Base-by-base conservation (phyloP, 202 grass and related monocot genomes). In the Bolboschoenoplectus hybrid region DNA sequence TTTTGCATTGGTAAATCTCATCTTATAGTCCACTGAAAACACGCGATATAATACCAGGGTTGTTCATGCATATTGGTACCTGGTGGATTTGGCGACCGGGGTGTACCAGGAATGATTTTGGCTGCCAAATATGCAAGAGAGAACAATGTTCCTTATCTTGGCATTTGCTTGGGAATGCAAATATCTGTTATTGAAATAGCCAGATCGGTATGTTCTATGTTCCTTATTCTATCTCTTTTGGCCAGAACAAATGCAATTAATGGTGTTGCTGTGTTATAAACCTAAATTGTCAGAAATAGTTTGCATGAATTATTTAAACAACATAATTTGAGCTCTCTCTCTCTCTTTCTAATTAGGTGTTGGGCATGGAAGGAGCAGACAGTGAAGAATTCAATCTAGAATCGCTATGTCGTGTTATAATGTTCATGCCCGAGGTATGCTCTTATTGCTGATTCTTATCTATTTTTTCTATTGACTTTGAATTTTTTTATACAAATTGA, bases 141-240 rank as follows among this genome's bases (percentile, higher is more conserved):
- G 84, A 94, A 98, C 79, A 94, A 88, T 86, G 90, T 98, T 84
- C 97, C 97, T 82, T 98, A 98, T 79, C 97, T 98, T 88, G 97
- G 97, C 82, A 98, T 98, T 94, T 98, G 93, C 90, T 89, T 96
- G 91, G 93, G 97, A 83, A 96, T 98, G 97, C 97, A 98, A 89
- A 96, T 98, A 82, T 96, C 97, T 32, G 97, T 98, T 87, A 94
- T 98, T 85, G 93, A 96, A 88, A 98, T 98, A 64, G 89, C 93
- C 20, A 89, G 90, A 98, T 69, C 91, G 85, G 97, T 98, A 84
- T 72, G 85, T 87, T 81, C 16, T 5, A 63, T 45, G 62, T 84
- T 88, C 90, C 67, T 69, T 49, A 84, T 56, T 82, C 34, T 81
- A 4, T 87, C 11, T 39, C 7, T 38, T 38, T 57, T 63, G 26